Conservation (phyloP, 2,329 filamentous ascomycete genomes). For the Cladosporium velox region DNA sequence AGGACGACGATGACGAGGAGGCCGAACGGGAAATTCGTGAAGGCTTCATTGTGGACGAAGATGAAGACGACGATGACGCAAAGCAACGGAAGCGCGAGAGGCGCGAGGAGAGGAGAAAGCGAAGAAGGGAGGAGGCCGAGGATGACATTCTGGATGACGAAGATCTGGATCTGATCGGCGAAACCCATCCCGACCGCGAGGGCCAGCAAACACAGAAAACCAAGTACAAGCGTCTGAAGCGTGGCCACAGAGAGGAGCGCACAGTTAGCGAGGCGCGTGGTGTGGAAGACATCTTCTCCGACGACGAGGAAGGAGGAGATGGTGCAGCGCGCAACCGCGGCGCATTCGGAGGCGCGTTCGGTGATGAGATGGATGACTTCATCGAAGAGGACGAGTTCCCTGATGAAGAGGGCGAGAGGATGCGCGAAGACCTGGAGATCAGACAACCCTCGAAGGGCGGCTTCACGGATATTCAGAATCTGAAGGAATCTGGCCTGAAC, state of each 20-base stretch:
- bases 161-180: conserved; percentile 91
- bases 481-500: conserved; percentile 67
- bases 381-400: conserved; percentile 95
- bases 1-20: conserved; percentile 83
- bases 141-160: conserved; percentile 88
- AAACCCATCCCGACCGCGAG: conserved; percentile 71
- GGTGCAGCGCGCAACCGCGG: conserved; percentile 47
- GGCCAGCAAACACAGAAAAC: conserved; percentile 69
- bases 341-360: conserved; percentile 51
- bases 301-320: conserved; percentile 75
- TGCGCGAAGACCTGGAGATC: conserved; percentile 85
- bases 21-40: conserved; percentile 76
- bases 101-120: conserved; percentile 67
- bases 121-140: conserved; percentile 76
- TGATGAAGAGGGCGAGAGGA: conserved; percentile 75
- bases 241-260: conserved; percentile 76
- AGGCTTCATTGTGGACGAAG: conserved; percentile 94
- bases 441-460: conserved; percentile 75
- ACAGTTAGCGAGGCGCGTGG: conserved; percentile 65
- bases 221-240: conserved; percentile 96
- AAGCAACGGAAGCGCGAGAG: conserved; percentile 64
- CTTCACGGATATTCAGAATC: conserved; percentile 70
- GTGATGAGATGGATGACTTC: conserved; percentile 86
- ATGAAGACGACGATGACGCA: conserved; percentile 71
- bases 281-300: conserved; percentile 90